Evolutionary conservation across 148 eudicot genomes (phyloP).

Genomic region (Silene latifolia): DNA sequence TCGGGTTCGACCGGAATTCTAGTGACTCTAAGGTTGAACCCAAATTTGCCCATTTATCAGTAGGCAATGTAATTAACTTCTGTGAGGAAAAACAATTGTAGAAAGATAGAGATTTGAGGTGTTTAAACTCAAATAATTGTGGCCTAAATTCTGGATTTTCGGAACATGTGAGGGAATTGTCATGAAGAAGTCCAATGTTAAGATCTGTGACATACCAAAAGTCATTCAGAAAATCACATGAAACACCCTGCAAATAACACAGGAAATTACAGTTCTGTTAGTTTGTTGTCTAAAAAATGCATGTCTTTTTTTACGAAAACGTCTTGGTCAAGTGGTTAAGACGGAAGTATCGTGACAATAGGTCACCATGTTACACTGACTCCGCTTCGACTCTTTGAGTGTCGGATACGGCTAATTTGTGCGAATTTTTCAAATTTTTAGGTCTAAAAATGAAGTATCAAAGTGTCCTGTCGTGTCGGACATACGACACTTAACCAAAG

Average conservation of each 20-base stretch:
- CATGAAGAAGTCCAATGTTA: constrained; percentile 74
- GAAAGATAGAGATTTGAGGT: constrained; percentile 70
- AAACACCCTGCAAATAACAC: constrained; percentile 72
- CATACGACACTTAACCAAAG: too few relatives aligned
- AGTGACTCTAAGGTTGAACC: constrained; percentile 51
- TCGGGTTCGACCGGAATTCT: constrained; percentile 74
- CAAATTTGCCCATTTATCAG: constrained; percentile 46
- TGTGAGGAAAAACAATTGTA: constrained; percentile 56
- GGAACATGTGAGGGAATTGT: constrained; percentile 68
- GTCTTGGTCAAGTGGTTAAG: too few relatives aligned
- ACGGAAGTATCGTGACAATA: too few relatives aligned
- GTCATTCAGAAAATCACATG: constrained; percentile 78
- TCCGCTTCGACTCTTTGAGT: too few relatives aligned
- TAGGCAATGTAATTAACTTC: constrained; percentile 43
- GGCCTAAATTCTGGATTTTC: constrained; percentile 49
- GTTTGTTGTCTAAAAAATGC: neutral
- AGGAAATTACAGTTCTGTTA: constrained; percentile 20
- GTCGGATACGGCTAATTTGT: too few relatives aligned
- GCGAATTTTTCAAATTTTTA: too few relatives aligned
- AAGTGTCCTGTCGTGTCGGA: too few relatives aligned
- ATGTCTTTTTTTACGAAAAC: too few relatives aligned
- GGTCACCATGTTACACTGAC: too few relatives aligned
- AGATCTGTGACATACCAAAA: constrained; percentile 80
- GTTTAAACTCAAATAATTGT: constrained; percentile 51
- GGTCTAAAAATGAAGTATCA: too few relatives aligned